Base-by-base conservation (phyloP, 176 grass and related monocot genomes). In the Hyparrhenia diplandra region DNA sequence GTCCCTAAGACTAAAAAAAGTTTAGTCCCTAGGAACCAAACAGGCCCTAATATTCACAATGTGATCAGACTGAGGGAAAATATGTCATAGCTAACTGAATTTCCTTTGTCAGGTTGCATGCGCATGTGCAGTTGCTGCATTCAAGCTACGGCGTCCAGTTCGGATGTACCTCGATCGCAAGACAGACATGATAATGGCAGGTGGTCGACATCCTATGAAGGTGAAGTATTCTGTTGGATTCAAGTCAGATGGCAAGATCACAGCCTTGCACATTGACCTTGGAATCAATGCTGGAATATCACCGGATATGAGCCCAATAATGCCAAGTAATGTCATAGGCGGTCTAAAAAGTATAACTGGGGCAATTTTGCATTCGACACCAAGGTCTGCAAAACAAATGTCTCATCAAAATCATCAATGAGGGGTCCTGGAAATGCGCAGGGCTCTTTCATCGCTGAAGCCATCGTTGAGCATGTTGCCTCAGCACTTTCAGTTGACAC, bases 271-370 rank as follows among this genome's bases (percentile, higher is more conserved):
- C 46, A 10, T 97, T 17, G 86, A 91, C 62, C 74, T 97, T 57
- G 37, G 71, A 39, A 27, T 97, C 14, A 93, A 97, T 58, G 73
- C 74, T 2, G 94, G 94, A 4, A 93, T 93, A 80, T 73, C 90
- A 13, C 72, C 35, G 13, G 94, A 97, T 40, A 0, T 37, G 24
- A 97, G 88, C 34, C 94, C 94, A 12, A 0, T 71, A 7, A 11
- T 97, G 1, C 78, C 94, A 23, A 0, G 0, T 13, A 2, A n/a
- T 74, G 77, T 90, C 14, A 46, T 92, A 37, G 85, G 68, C 41
- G 18, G 83, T 39, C 71, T 97, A 97, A 85, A 47, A 94, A 94
- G 81, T 97, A 97, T 77, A 92, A 97, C 74, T 97, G 89, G 91
- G 92, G 91, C 10, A 73, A 78, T 36, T 80, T 97, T 39, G 61